phyloP scores from a whole-genome alignment of 305 asterid genomes.

The Solanum hybrid region DNA sequence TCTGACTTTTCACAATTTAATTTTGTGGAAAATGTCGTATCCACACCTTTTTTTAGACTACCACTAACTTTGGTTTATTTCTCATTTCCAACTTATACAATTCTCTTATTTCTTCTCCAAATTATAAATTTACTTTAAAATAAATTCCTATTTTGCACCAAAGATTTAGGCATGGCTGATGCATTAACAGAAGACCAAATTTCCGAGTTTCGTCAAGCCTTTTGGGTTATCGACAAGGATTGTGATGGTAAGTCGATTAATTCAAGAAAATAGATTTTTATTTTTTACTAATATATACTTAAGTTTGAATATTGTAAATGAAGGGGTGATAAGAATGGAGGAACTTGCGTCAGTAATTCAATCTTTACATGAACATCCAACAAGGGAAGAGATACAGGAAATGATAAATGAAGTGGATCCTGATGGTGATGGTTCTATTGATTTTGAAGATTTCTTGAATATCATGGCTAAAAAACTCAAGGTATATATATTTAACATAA shows the following conservation, averaged over 20 bases:
- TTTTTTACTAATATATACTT: neutral
- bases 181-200: constrained; percentile 26
- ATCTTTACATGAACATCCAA: constrained; percentile 52
- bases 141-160: neutral
- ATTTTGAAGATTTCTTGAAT: constrained; percentile 53
- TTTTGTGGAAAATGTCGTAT: constrained; percentile 2
- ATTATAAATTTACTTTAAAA: neutral
- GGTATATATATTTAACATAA: constrained; percentile 12
- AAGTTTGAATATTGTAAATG: neutral
- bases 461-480: constrained; percentile 52
- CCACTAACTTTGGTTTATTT: neutral
- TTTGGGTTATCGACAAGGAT: constrained; percentile 27
- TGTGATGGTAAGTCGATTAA: constrained; percentile 21
- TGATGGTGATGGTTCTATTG: constrained; percentile 51
- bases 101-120: neutral
- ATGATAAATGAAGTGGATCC: constrained; percentile 60
- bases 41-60: neutral
- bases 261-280: neutral
- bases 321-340: constrained; percentile 55
- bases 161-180: constrained; percentile 15
- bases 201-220: constrained; percentile 34
- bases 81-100: neutral
- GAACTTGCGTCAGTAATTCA: constrained; percentile 54
- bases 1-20: neutral
- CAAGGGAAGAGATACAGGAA: constrained; percentile 53